These are phyloP conservation scores for Buddleja alternifolia DNA, from an alignment of 257 asterid species.

Conservation along the genomic window DNA sequence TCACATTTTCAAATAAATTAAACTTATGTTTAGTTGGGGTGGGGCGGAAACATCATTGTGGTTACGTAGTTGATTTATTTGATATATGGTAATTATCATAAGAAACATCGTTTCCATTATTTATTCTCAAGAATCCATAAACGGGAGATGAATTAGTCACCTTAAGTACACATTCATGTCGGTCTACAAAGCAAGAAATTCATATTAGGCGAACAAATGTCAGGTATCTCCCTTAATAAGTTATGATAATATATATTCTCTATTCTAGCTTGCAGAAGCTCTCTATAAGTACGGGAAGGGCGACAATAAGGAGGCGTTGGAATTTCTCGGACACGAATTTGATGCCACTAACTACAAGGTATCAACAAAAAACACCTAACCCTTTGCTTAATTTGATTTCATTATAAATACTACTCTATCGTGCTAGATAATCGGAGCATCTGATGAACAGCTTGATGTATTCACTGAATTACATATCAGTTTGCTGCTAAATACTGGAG, in stretches of 20 bases:
- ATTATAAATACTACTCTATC: conserved; percentile 10
- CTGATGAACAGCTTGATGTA: conserved; percentile 92
- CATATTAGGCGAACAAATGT: neutral
- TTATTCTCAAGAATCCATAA: too few relatives aligned
- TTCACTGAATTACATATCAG: conserved; percentile 71
- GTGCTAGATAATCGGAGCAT: conserved; percentile 86
- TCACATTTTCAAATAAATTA: too few relatives aligned
- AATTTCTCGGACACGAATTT: conserved; percentile 64
- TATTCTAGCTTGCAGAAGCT: conserved; percentile 86
- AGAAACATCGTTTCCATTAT: too few relatives aligned
- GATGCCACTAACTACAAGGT: conserved; percentile 73
- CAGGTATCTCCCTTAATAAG: neutral
- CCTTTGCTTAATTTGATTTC: neutral
- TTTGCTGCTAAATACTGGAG: conserved; percentile 63
- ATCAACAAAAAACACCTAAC: conserved; percentile 6
- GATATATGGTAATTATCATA: too few relatives aligned
- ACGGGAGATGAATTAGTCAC: too few relatives aligned
- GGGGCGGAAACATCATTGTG: too few relatives aligned
- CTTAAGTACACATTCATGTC: neutral
- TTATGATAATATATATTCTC: conserved; percentile 22
- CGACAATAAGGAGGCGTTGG: conserved; percentile 58
- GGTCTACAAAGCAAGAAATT: neutral
- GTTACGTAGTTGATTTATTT: too few relatives aligned
- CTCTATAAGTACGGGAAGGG: conserved; percentile 70
- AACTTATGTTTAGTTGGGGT: too few relatives aligned